Evolutionary conservation across 352 stramenopile species (phyloP), one percentile per base, ranked within the genome.

Genomic region (Peronosclerospora sorghi): DNA sequence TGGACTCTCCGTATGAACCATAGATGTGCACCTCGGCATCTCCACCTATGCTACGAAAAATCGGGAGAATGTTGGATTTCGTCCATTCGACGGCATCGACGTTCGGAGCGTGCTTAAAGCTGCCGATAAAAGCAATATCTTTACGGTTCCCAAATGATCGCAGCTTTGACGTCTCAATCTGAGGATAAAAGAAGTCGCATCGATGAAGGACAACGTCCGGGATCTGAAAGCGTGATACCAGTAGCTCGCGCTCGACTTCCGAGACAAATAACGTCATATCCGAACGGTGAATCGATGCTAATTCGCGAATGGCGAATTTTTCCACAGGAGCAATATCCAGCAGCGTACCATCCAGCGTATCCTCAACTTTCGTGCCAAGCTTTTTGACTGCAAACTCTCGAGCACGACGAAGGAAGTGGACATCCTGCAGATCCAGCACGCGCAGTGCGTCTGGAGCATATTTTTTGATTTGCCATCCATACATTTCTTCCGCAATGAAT

Each of bases 31-130:
- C 50, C 27, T 81, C 68, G 0, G 70, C 42, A 0, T 44, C 18
- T 17, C 19, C 27, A 35, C 38, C 45, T 5, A 53, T 34, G 21
- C 30, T 55, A 5, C 83, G 68, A 45, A 96, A 83, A 5, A 63
- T 12, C 13, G 91, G 87, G 42, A 86, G 75, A 39, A 97, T 64
- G 5, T 30, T 32, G 7, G 65, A 48, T 14, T 75, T 68, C 4
- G 94, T 58, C 65, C 89, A 80, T 35, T 83, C 63, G 17, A 96
- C 54, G 2, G 81, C 85, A 53, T 97, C 88, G 0, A 94, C 71
- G 46, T 97, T 97, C 0, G 91, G 91, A 1, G 64, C 36, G 48
- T 97, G 91, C 51, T 90, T 91, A 51, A 97, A 97, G 47, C 83
- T 95, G 4, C 91, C 91, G 20, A 95, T 86, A 34, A 96, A 86